Percentiles rank a stretch among this genome's conserved stretches.
Evolutionary conservation across 1,284 basidiomycete genomes (phyloP).

Genomic region (Ceratobasidium sp.): DNA sequence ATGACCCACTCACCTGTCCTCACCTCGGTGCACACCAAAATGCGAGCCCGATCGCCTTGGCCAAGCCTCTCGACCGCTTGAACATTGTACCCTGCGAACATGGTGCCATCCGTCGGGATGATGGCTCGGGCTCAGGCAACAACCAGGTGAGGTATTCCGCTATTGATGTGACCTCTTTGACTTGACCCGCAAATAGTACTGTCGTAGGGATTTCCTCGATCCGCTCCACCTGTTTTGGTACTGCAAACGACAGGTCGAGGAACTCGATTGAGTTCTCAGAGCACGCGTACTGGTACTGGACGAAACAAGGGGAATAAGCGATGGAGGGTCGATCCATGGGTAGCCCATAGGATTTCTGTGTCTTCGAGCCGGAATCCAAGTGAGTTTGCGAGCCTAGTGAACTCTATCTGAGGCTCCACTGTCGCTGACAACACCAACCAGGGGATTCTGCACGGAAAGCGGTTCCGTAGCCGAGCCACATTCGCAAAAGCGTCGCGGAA

Average conservation of each 20-base stretch:
- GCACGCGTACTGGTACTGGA: neutral
- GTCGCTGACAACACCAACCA: slow-evolving; percentile 8
- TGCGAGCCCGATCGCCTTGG: neutral
- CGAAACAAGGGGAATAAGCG: neutral
- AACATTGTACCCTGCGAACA: neutral
- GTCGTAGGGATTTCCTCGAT: neutral
- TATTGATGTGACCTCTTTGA: neutral
- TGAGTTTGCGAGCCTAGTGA: neutral
- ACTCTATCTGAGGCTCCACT: neutral
- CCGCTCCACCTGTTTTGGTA: neutral
- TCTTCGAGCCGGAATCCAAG: neutral
- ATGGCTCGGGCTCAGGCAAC: neutral
- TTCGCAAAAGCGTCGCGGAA: neutral
- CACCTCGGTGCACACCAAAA: slow-evolving; percentile 1
- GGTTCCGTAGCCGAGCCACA: neutral
- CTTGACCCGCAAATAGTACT: neutral
- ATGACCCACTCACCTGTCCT: too few species aligned
- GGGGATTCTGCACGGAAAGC: neutral
- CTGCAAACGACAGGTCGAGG: neutral
- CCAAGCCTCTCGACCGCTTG: neutral
- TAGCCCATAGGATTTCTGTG: neutral
- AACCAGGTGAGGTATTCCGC: neutral
- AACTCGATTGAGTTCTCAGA: neutral
- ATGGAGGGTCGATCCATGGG: neutral
- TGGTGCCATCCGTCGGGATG: neutral